phyloP scores from a whole-genome alignment of 2,329 filamentous ascomycete species.

The Talaromyces sp. region DNA sequence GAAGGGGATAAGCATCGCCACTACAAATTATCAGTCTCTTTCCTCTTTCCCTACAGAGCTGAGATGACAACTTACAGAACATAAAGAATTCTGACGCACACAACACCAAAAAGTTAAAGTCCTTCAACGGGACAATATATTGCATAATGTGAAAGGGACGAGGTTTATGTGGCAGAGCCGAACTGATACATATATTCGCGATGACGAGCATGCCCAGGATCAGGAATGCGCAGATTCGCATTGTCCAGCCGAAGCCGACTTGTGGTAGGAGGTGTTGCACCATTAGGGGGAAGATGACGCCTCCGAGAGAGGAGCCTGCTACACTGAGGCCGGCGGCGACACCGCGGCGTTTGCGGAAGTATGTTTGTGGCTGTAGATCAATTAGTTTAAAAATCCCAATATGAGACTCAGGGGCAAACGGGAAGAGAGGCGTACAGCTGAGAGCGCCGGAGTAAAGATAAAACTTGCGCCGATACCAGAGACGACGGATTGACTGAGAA shows the following conservation, averaged over 20 bases:
- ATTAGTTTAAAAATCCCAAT: neutral
- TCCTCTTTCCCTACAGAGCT: neutral
- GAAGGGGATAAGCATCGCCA: conserved; percentile 59
- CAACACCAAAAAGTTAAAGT: conserved; percentile 24
- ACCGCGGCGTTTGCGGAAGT: conserved; percentile 11
- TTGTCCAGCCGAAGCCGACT: conserved; percentile 57
- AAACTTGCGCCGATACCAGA: conserved; percentile 53
- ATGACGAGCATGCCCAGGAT: conserved; percentile 59
- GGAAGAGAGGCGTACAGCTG: conserved; percentile 50
- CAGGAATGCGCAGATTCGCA: conserved; percentile 57
- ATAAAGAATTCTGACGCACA: conserved; percentile 49
- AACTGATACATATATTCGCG: conserved; percentile 52
- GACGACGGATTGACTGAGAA: conserved; percentile 52
- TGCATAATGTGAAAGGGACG: conserved; percentile 19
- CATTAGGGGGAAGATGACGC: conserved; percentile 63
- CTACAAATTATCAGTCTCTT: conserved; percentile 27
- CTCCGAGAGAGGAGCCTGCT: conserved; percentile 48
- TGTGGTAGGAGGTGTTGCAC: conserved; percentile 53
- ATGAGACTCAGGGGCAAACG: conserved; percentile 20
- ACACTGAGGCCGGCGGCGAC: conserved; percentile 20
- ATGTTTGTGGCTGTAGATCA: conserved; percentile 36
- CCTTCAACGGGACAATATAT: conserved; percentile 26
- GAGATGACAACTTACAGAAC: conserved; percentile 28
- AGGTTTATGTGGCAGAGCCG: conserved; percentile 35
- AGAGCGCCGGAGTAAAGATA: conserved; percentile 56